phyloP scores from a whole-genome alignment of 768 basidiomycete species.

The Lactifluus volemus region DNA sequence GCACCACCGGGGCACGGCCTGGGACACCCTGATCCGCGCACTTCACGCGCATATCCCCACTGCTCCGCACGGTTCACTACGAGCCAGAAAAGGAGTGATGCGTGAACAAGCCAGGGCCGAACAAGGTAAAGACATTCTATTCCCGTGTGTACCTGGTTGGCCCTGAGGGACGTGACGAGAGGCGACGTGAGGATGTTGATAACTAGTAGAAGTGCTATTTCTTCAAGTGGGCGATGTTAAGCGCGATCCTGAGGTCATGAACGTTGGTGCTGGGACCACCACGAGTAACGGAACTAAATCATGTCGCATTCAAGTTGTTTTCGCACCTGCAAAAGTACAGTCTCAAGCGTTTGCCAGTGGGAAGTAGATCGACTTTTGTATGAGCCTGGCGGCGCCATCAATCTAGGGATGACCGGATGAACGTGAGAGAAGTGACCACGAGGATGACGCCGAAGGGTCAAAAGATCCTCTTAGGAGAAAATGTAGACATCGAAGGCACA shows the following conservation, averaged over 20 bases:
- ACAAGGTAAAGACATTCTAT: slow-evolving; percentile 80
- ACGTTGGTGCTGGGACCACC: neutral
- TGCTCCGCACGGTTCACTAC: slow-evolving; percentile 62
- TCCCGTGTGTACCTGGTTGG: slow-evolving; percentile 82
- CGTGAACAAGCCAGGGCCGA: slow-evolving; percentile 79
- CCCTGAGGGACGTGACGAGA: slow-evolving; percentile 64
- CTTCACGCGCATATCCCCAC: slow-evolving; percentile 58
- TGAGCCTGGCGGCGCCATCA: too few species aligned
- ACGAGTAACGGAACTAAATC: neutral
- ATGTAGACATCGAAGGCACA: too few species aligned
- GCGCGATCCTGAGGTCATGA: slow-evolving; percentile 29
- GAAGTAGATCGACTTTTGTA: neutral
- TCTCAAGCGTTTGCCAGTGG: slow-evolving; percentile 5
- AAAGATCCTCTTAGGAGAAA: too few species aligned
- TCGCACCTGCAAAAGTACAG: too few species aligned
- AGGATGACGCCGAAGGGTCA: too few species aligned
- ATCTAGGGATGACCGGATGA: too few species aligned
- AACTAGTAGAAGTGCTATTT: slow-evolving; percentile 67
- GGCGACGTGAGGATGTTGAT: slow-evolving; percentile 71
- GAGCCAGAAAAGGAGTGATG: slow-evolving; percentile 71
- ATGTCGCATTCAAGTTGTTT: too few species aligned
- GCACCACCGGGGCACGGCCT: neutral
- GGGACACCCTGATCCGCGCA: slow-evolving; percentile 50
- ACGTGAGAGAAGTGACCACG: too few species aligned
- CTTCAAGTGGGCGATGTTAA: slow-evolving; percentile 81